Base-by-base conservation (phyloP, 2,329 filamentous ascomycete species). In the Colletotrichum melonis region DNA sequence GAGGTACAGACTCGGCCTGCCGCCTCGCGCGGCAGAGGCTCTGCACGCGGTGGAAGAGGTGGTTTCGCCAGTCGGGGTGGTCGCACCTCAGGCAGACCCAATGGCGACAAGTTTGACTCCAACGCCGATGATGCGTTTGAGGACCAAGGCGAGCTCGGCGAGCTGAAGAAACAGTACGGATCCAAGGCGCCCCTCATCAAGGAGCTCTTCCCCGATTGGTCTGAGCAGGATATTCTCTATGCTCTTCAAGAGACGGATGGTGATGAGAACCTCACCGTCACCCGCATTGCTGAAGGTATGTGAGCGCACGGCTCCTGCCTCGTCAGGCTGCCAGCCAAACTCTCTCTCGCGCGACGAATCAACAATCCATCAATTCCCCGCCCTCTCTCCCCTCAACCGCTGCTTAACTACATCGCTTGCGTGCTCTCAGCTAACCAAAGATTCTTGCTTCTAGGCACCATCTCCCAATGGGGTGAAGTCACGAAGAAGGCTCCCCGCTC, bases 201-300 rank as follows among this genome's bases (percentile, higher is more conserved):
- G 86, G 95, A 98, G 83, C 92, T 98, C 86, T 98, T 98, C 87
- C 92, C 94, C 73, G 93, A 95, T 84, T 98, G 96, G 97, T 96
- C 95, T 78, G 94, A 98, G 80, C 94, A 95, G 83, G 96, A 98
- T 83, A 91, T 98, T 76, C 91, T 98, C 76, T 97, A 97, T 82
- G 95, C 95, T 75, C 89, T 99, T 73, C 92, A 97, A 84, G 97
- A 99, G 87, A 93, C 92, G 69, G 90, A 94, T 79, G 94, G 94
- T 79, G 93, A 97, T 84, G 88, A 95, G 79, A 90, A 93, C 78
- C 85, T 90, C 78, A 91, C 93, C 76, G 93, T 94, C 81, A 92
- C 93, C 79, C 92, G 92, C 83, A 96, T 97, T 83, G 91, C 92
- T 78, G 92, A 95, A 84, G 93, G 93, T 95, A 87, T 74, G 82